Percentiles rank a stretch among this genome's conserved stretches.
phyloP scores from a whole-genome alignment of 2,329 filamentous ascomycete species.

The Lomentospora prolificans region DNA sequence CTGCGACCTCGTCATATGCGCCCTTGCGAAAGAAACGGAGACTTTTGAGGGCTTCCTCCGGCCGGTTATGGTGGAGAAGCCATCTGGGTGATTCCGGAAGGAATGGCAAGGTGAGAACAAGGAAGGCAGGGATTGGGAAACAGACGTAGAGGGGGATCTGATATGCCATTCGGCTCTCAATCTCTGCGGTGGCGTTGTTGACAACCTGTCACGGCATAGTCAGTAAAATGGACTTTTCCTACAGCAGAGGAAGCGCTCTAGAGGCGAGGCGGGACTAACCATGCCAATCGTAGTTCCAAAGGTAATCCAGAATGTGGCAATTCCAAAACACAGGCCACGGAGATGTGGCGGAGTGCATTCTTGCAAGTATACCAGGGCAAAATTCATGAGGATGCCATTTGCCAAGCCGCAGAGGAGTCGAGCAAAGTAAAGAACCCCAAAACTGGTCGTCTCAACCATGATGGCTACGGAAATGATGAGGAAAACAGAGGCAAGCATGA shows the following conservation, averaged over 20 bases:
- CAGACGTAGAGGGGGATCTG: slow-evolving; percentile 8
- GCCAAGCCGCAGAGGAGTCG: slow-evolving; percentile 1
- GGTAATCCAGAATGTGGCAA: slow-evolving; percentile 5
- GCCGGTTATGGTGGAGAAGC: slow-evolving; percentile 45
- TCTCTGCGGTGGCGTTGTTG: not conserved
- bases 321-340: slow-evolving; percentile 1
- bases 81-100: slow-evolving; percentile 55
- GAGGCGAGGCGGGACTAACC: not conserved
- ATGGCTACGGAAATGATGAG: not conserved
- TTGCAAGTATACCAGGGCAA: slow-evolving; percentile 3
- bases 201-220: not conserved
- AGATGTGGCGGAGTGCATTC: slow-evolving; percentile 1
- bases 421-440: slow-evolving; percentile 4
- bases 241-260: not conserved
- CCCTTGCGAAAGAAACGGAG: slow-evolving; percentile 22
- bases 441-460: slow-evolving; percentile 3
- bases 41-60: slow-evolving; percentile 39
- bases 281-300: slow-evolving; percentile 4
- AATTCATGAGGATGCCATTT: slow-evolving; percentile 4
- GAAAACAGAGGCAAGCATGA: not conserved
- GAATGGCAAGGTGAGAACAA: slow-evolving; percentile 35
- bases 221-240: not conserved
- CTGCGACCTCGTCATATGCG: slow-evolving; percentile 6
- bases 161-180: not conserved
- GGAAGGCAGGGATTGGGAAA: slow-evolving; percentile 29